Evolutionary conservation across 2,329 filamentous ascomycete species (phyloP).

Genomic region (Colletotrichum cereale): DNA sequence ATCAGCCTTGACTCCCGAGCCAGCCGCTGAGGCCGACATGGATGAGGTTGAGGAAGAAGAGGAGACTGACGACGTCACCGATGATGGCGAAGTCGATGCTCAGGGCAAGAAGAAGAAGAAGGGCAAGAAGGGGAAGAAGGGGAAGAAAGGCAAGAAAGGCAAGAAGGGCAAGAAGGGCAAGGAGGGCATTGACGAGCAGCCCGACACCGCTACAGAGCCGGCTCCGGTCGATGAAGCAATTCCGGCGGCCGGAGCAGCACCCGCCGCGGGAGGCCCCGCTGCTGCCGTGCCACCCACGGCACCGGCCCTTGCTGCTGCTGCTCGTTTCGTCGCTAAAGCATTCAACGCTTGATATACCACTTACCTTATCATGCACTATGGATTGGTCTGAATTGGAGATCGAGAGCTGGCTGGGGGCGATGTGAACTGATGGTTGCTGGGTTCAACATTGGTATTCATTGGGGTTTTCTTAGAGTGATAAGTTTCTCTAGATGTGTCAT

Average conservation of each 20-base stretch:
- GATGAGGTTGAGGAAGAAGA: conserved; percentile 21
- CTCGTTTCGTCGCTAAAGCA: conserved; percentile 1
- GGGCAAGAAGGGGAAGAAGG: conserved; percentile 39
- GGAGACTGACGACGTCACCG: conserved; percentile 1
- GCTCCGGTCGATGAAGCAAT: neutral
- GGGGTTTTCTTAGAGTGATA: neutral
- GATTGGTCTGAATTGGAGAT: neutral
- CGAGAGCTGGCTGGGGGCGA: neutral
- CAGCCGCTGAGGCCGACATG: conserved; percentile 13
- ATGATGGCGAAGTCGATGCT: conserved; percentile 19
- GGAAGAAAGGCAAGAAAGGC: conserved; percentile 31
- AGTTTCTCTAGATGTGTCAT: neutral
- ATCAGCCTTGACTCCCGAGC: neutral
- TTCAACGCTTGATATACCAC: conserved; percentile 6
- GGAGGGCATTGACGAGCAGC: conserved; percentile 3
- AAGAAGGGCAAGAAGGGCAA: conserved; percentile 32
- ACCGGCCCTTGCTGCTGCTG: neutral
- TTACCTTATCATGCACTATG: neutral
- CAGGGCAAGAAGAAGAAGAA: conserved; percentile 37
- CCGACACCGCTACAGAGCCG: neutral
- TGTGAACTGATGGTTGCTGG: conserved; percentile 16
- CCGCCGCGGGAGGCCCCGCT: neutral
- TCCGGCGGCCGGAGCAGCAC: conserved; percentile 7
- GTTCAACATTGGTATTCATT: conserved; percentile 16
- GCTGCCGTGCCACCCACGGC: neutral